A percentile compares a stretch with the other conserved stretches of the same genome.
Evolutionary conservation across 208 protist species (phyloP).

Genomic region (Trypanosoma theileri): DNA sequence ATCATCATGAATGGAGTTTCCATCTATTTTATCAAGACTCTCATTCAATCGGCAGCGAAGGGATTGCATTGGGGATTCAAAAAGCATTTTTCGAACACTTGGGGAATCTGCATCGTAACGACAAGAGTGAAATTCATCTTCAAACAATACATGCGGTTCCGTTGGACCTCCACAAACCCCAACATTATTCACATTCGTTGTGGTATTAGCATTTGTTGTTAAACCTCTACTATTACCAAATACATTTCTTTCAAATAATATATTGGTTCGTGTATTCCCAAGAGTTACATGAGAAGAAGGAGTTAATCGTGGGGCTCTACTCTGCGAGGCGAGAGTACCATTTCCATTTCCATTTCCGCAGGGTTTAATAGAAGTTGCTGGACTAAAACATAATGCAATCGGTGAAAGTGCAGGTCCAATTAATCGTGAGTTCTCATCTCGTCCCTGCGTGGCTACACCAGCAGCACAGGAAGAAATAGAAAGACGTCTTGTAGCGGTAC

Average conservation of each 20-base stretch:
- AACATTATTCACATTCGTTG: background rate
- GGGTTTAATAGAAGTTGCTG: slow-evolving; percentile 16
- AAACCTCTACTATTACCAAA: background rate
- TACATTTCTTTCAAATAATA: slow-evolving; percentile 14
- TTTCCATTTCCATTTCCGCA: background rate
- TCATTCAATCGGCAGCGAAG: slow-evolving; percentile 6
- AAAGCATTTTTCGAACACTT: slow-evolving; percentile 20
- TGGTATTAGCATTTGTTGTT: too few species aligned
- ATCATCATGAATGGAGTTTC: background rate
- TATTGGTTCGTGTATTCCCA: slow-evolving; percentile 15
- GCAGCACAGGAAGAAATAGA: slow-evolving; percentile 17
- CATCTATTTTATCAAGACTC: slow-evolving; percentile 5
- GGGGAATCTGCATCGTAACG: slow-evolving; percentile 8
- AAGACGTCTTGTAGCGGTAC: slow-evolving; percentile 2
- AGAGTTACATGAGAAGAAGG: slow-evolving; percentile 11
- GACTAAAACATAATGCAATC: slow-evolving; percentile 19
- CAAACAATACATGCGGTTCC: slow-evolving; percentile 7
- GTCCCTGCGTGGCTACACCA: background rate
- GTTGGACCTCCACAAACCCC: background rate
- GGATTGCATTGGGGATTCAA: slow-evolving; percentile 10
- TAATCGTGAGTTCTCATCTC: slow-evolving; percentile 13
- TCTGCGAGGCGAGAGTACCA: background rate
- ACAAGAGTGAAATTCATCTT: slow-evolving; percentile 2
- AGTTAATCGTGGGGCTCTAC: background rate
- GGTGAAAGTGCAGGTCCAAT: slow-evolving; percentile 4